These are phyloP conservation scores for Suhomyces bolitotheri DNA, from an alignment of 1,139 yeast species.

Conservation along the genomic window DNA sequence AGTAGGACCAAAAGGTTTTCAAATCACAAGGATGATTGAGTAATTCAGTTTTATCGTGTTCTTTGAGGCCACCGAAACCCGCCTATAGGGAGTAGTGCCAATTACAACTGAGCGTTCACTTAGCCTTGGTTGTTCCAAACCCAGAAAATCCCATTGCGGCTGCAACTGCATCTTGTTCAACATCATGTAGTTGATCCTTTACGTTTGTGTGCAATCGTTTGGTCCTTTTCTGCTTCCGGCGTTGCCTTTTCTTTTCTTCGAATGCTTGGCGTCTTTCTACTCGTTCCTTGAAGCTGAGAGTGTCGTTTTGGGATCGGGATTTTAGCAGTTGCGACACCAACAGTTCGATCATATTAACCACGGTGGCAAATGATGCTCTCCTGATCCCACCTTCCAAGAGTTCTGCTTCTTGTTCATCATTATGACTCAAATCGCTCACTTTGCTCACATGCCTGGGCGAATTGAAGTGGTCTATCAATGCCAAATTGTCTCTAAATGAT, in stretches of 20 bases:
- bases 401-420: slow-evolving; percentile 33
- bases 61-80: too few species aligned
- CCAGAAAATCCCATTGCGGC: slow-evolving; percentile 61
- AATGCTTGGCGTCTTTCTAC: slow-evolving; percentile 43
- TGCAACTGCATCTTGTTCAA: slow-evolving; percentile 26
- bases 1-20: too few species aligned
- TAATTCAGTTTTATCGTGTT: too few species aligned
- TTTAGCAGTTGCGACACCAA: slow-evolving; percentile 30
- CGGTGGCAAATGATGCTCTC: slow-evolving; percentile 35
- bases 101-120: too few species aligned
- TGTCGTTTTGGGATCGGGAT: slow-evolving; percentile 12
- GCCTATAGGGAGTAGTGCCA: too few species aligned
- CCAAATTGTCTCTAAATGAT: slow-evolving; percentile 78
- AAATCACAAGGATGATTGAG: too few species aligned
- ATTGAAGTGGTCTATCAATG: slow-evolving; percentile 80
- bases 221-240: slow-evolving; percentile 23
- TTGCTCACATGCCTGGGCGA: slow-evolving; percentile 57
- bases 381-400: slow-evolving; percentile 34
- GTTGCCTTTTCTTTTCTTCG: slow-evolving; percentile 39
- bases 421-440: slow-evolving; percentile 16
- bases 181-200: slow-evolving; percentile 22
- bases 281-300: slow-evolving; percentile 37
- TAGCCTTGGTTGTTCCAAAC: slow-evolving; percentile 36
- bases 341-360: slow-evolving; percentile 33
- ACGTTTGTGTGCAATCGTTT: slow-evolving; percentile 2